A percentile compares a stretch with the other conserved stretches of the same genome.
These are phyloP conservation scores for Pleurotus salmoneostramineus DNA, from an alignment of 768 basidiomycete species.

Conservation along the genomic window DNA sequence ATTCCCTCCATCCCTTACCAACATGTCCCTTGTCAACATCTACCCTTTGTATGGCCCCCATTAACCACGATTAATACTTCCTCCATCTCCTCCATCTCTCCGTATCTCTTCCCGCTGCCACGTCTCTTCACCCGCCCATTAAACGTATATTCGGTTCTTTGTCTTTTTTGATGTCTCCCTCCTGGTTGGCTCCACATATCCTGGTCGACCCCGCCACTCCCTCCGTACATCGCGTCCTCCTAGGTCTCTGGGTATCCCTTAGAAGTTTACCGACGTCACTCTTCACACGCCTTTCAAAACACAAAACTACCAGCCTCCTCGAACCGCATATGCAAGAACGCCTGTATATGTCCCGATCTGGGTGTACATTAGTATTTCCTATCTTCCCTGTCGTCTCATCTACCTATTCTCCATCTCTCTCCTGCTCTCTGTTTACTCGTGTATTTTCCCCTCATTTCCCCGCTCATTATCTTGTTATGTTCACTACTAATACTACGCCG, in stretches of 20 bases:
- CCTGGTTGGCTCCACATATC: constrained; percentile 5
- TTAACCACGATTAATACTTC: background rate
- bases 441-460: background rate
- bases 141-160: background rate
- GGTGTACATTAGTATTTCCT: background rate
- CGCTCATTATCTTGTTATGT: background rate
- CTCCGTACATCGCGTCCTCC: background rate
- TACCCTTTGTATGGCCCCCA: background rate
- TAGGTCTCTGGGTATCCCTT: background rate
- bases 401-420: background rate
- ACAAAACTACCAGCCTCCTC: background rate
- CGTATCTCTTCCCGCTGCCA: too few species aligned
- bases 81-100: background rate
- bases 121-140: background rate
- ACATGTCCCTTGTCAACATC: background rate
- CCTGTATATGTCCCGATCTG: background rate
- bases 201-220: background rate
- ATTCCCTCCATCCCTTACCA: background rate
- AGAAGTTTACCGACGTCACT: background rate
- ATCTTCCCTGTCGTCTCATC: background rate
- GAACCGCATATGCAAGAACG: background rate
- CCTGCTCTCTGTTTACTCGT: background rate
- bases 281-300: background rate
- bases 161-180: background rate
- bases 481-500: background rate